A percentile compares a stretch with the other conserved stretches of the same genome.
These are phyloP conservation scores for Avena eriantha DNA, from an alignment of 176 grass and related monocot genomes.

Conservation along the genomic window DNA sequence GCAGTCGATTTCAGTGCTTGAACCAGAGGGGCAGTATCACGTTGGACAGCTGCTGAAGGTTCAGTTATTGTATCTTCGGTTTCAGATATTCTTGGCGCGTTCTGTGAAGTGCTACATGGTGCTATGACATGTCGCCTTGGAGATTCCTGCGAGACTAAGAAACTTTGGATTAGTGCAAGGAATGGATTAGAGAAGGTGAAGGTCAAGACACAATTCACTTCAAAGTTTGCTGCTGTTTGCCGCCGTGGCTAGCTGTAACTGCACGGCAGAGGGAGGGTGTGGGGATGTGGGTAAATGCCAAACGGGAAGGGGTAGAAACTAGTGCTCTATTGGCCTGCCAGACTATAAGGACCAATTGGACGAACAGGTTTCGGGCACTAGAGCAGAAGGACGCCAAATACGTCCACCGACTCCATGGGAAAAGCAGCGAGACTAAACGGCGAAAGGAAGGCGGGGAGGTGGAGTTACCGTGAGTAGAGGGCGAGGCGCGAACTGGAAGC, in stretches of 20 bases:
- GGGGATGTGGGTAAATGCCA: background rate
- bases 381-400: background rate
- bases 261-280: background rate
- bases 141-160: slow-evolving; percentile 41
- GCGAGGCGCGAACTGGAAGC: background rate
- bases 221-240: background rate
- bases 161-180: background rate
- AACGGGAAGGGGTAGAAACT: background rate
- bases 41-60: slow-evolving; percentile 26
- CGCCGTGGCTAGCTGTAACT: too few species aligned
- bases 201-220: background rate
- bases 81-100: background rate
- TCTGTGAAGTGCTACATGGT: slow-evolving; percentile 24
- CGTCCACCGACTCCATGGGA: too few species aligned
- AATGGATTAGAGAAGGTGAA: background rate
- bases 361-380: slow-evolving; percentile 22
- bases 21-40: slow-evolving; percentile 54
- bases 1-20: slow-evolving; percentile 69
- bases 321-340: background rate
- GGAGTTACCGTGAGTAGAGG: background rate
- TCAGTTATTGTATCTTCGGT: slow-evolving; percentile 22
- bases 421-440: background rate
- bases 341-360: slow-evolving; percentile 15
- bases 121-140: background rate
- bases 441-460: background rate